These are phyloP conservation scores for Microdochium nivale DNA, from an alignment of 2,329 filamentous ascomycete genomes.

Conservation along the genomic window DNA sequence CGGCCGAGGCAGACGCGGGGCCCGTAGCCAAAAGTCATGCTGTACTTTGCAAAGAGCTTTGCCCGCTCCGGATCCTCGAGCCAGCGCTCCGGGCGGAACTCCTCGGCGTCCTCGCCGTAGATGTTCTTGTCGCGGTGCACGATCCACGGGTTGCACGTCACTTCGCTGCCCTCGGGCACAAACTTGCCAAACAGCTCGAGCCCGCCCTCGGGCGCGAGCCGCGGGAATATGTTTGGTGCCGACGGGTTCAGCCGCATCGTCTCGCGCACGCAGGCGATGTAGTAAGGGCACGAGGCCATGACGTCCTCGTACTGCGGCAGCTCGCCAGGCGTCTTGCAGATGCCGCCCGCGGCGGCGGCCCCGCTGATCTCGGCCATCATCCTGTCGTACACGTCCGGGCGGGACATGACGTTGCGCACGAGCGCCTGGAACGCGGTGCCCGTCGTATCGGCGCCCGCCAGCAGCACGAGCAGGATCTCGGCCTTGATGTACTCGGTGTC, in stretches of 20 bases:
- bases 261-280: slow-evolving; percentile 40
- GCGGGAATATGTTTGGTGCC: slow-evolving; percentile 40
- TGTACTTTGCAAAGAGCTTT: slow-evolving; percentile 35
- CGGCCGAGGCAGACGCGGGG: slow-evolving; percentile 36
- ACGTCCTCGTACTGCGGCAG: slow-evolving; percentile 32
- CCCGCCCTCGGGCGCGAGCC: slow-evolving; percentile 24
- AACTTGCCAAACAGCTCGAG: slow-evolving; percentile 20
- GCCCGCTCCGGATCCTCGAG: slow-evolving; percentile 26
- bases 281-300: slow-evolving; percentile 32
- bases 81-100: slow-evolving; percentile 42
- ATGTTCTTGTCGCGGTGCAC: slow-evolving; percentile 33
- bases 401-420: slow-evolving; percentile 30
- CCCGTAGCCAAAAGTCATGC: slow-evolving; percentile 41
- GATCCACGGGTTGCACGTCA: slow-evolving; percentile 36
- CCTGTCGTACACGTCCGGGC: slow-evolving; percentile 30
- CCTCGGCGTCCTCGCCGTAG: slow-evolving; percentile 30
- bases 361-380: slow-evolving; percentile 37
- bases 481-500: slow-evolving; percentile 42
- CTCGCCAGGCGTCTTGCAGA: slow-evolving; percentile 14
- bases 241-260: slow-evolving; percentile 40
- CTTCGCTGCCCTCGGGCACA: slow-evolving; percentile 27
- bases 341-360: slow-evolving; percentile 20
- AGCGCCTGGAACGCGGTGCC: slow-evolving; percentile 40
- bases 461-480: slow-evolving; percentile 40
- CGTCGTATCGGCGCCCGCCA: slow-evolving; percentile 44